Conservation (phyloP, 2,329 filamentous ascomycete genomes). For the Emmonsiellopsis sp. region DNA sequence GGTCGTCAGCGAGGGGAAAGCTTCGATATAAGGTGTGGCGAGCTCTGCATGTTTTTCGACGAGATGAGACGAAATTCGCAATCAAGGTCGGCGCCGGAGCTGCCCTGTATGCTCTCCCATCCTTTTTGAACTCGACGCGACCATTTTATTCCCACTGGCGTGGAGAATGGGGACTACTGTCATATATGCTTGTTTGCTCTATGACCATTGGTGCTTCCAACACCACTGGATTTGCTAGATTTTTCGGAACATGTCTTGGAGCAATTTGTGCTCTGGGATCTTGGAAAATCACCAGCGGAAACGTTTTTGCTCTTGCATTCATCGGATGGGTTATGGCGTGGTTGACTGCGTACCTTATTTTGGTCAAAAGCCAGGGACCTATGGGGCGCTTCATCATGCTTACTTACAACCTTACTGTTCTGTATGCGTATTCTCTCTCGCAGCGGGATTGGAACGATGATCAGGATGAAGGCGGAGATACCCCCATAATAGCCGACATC, state of each 20-base stretch:
- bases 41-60: constrained; percentile 46
- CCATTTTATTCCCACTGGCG: constrained; percentile 79
- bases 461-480: constrained; percentile 71
- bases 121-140: constrained; percentile 70
- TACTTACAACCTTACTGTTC: constrained; percentile 88
- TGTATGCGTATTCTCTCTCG: constrained; percentile 87
- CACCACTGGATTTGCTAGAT: constrained; percentile 78
- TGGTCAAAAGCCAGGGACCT: constrained; percentile 73
- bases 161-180: constrained; percentile 92
- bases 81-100: constrained; percentile 91
- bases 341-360: constrained; percentile 81
- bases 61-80: constrained; percentile 66
- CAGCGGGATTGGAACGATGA: constrained; percentile 73
- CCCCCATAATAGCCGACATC: constrained; percentile 81
- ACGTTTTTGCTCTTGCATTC: constrained; percentile 64
- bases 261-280: constrained; percentile 63
- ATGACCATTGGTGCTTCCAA: constrained; percentile 97
- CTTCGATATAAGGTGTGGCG: constrained; percentile 45
- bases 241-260: constrained; percentile 76
- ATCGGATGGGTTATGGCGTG: constrained; percentile 74
- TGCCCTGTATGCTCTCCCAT: constrained; percentile 76
- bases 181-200: constrained; percentile 95
- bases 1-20: constrained; percentile 15
- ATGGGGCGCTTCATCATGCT: constrained; percentile 90
- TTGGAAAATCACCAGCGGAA: constrained; percentile 68